Percentiles rank a stretch among this genome's conserved stretches.
phyloP scores from a whole-genome alignment of 1,284 basidiomycete genomes.

The Ceratobasidium sp. region DNA sequence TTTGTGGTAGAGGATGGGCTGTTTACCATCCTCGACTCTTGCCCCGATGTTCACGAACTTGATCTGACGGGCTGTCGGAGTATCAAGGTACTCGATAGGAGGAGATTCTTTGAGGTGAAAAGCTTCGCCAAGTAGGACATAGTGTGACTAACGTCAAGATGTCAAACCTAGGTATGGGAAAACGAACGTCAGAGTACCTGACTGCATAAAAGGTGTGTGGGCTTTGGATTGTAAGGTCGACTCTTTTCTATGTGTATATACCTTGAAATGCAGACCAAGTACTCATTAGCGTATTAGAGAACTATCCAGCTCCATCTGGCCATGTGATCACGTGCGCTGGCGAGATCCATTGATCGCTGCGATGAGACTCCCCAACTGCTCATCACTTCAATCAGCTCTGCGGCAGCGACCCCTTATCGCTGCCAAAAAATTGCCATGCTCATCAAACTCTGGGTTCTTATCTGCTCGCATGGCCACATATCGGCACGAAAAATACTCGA shows the following conservation, averaged over 20 bases:
- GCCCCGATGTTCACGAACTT: slow-evolving; percentile 58
- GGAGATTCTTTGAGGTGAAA: slow-evolving; percentile 66
- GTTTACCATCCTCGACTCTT: slow-evolving; percentile 65
- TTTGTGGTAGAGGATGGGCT: slow-evolving; percentile 59
- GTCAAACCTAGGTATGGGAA: slow-evolving; percentile 21
- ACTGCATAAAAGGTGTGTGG: neutral
- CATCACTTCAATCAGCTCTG: neutral
- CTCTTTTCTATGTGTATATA: neutral
- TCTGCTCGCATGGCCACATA: slow-evolving; percentile 5
- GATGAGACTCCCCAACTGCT: slow-evolving; percentile 6
- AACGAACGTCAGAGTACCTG: neutral
- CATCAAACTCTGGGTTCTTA: neutral
- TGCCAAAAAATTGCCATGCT: neutral
- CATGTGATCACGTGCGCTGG: slow-evolving; percentile 5
- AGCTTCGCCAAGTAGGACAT: neutral
- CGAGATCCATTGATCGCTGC: neutral
- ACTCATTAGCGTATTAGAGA: neutral
- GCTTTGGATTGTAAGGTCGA: neutral
- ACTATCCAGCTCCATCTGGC: neutral
- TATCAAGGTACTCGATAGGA: slow-evolving; percentile 62
- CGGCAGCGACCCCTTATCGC: neutral
- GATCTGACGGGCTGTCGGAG: slow-evolving; percentile 73
- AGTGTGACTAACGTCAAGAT: neutral
- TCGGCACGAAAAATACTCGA: neutral
- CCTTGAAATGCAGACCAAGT: no score